Percentiles rank a stretch among this genome's conserved stretches.
These are phyloP conservation scores for Cylindrodendrum hubeiense DNA, from an alignment of 2,329 filamentous ascomycete genomes.

Conservation along the genomic window DNA sequence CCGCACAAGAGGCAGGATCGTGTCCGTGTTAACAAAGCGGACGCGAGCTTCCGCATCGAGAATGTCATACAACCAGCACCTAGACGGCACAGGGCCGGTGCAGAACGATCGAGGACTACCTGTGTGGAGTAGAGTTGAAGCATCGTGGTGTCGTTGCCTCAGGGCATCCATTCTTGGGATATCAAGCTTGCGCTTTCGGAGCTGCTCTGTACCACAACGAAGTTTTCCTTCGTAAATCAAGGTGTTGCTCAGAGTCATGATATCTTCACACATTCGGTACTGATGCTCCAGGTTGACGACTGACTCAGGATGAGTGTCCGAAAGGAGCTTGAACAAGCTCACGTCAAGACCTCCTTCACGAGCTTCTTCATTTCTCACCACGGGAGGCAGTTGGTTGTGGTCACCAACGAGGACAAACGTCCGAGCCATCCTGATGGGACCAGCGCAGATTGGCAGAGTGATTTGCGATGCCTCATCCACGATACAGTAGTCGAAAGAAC, in stretches of 20 bases:
- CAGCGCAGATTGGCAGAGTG: slow-evolving; percentile 92
- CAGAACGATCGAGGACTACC: slow-evolving; percentile 67
- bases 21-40: slow-evolving; percentile 91
- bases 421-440: slow-evolving; percentile 90
- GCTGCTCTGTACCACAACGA: slow-evolving; percentile 85
- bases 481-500: slow-evolving; percentile 97
- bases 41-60: slow-evolving; percentile 80
- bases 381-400: slow-evolving; percentile 93
- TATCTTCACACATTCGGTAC: slow-evolving; percentile 98
- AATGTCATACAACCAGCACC: slow-evolving; percentile 83
- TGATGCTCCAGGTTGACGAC: slow-evolving; percentile 95
- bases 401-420: slow-evolving; percentile 97
- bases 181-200: slow-evolving; percentile 76
- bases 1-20: slow-evolving; percentile 70
- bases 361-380: slow-evolving; percentile 93
- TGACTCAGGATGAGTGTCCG: slow-evolving; percentile 86
- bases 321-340: slow-evolving; percentile 93
- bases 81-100: slow-evolving; percentile 57
- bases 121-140: slow-evolving; percentile 56
- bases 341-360: slow-evolving; percentile 88
- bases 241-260: slow-evolving; percentile 93
- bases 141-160: slow-evolving; percentile 69
- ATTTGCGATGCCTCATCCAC: slow-evolving; percentile 99
- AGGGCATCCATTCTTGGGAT: slow-evolving; percentile 76
- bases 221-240: slow-evolving; percentile 93